Percentiles rank a stretch among this genome's conserved stretches.
phyloP scores from a whole-genome alignment of 139 green algal species.

The Chlamydomonas sp. region DNA sequence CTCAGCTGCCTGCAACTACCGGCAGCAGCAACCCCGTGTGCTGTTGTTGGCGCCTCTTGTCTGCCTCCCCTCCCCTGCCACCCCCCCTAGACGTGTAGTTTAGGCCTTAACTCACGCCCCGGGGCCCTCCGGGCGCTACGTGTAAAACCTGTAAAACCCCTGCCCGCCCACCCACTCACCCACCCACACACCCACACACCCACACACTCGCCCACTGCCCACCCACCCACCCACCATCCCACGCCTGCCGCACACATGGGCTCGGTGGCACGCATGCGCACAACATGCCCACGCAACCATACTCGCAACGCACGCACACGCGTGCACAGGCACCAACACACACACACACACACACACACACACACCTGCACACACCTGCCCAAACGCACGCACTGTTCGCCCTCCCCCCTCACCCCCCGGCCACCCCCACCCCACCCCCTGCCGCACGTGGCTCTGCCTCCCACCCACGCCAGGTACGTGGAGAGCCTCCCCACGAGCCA shows the following conservation, averaged over 20 bases:
- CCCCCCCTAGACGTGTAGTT: no score
- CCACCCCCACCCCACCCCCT: neutral
- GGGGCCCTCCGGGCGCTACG: no score
- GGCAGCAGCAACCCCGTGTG: no score
- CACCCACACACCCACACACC: conserved; percentile 9
- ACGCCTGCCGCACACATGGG: no score
- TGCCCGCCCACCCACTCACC: neutral
- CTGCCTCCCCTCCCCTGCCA: no score
- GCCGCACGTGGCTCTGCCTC: no score
- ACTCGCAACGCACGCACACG: neutral
- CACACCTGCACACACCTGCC: conserved; percentile 2
- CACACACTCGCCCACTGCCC: neutral
- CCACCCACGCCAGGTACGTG: neutral
- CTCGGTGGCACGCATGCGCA: neutral
- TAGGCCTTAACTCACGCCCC: no score
- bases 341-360: conserved; percentile 20
- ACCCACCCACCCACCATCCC: neutral
- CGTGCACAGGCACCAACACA: neutral
- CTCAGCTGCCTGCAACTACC: no score
- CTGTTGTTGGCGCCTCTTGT: no score
- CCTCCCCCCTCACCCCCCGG: neutral
- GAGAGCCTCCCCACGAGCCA: no score
- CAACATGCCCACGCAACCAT: neutral
- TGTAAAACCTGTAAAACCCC: no score
- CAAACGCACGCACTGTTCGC: neutral